phyloP scores from a whole-genome alignment of 1,284 basidiomycete species.

The Uromyces viciae-fabae region DNA sequence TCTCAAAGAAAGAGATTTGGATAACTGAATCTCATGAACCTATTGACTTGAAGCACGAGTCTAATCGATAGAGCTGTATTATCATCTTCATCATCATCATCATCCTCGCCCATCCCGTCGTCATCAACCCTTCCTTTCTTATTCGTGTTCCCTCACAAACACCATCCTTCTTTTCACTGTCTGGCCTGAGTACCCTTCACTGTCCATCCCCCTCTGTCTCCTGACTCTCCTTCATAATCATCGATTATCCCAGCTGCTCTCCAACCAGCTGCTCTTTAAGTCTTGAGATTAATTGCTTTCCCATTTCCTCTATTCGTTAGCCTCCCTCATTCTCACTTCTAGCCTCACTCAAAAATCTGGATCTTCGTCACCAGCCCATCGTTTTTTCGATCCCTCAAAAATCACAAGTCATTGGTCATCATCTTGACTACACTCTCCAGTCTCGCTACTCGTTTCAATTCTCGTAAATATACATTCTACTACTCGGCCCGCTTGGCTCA shows the following conservation, averaged over 20 bases:
- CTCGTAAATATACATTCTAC: not conserved
- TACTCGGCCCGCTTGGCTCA: not conserved
- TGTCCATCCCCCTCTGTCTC: slow-evolving; percentile 28
- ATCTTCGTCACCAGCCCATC: slow-evolving; percentile 29
- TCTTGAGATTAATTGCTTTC: slow-evolving; percentile 13
- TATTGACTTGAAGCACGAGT: no score
- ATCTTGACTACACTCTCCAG: not conserved
- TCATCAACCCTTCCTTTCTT: not conserved
- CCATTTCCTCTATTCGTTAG: not conserved
- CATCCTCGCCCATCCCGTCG: not conserved
- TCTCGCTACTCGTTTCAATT: slow-evolving; percentile 14
- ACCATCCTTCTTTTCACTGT: slow-evolving; percentile 21
- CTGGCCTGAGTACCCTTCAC: slow-evolving; percentile 18
- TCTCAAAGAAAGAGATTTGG: not conserved
- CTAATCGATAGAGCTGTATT: no score
- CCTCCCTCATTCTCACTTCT: slow-evolving; percentile 18
- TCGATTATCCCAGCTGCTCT: slow-evolving; percentile 4
- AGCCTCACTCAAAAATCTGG: not conserved
- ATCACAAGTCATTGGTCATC: slow-evolving; percentile 27
- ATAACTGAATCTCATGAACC: not conserved
- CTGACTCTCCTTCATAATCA: slow-evolving; percentile 16
- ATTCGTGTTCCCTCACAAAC: not conserved
- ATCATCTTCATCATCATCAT: no score
- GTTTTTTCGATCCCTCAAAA: slow-evolving; percentile 35
- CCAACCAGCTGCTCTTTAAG: not conserved